Percentiles rank a stretch among this genome's conserved stretches.
phyloP scores from a whole-genome alignment of 106 monocot genomes.

The Dendrobium huoshanense region DNA sequence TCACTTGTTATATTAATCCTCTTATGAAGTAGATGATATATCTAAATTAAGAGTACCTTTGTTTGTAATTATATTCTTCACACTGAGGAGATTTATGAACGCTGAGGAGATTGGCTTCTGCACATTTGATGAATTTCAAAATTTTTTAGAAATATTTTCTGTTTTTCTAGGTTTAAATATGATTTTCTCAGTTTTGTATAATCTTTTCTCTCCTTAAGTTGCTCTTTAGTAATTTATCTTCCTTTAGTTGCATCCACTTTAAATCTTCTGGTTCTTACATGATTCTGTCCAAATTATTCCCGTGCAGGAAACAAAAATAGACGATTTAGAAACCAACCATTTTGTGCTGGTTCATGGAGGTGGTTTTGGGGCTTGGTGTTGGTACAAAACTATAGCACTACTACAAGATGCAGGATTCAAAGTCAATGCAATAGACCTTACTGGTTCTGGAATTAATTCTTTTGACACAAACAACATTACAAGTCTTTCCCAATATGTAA shows the following conservation, averaged over 20 bases:
- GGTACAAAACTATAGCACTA: constrained; percentile 91
- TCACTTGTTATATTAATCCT: neutral
- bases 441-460: constrained; percentile 77
- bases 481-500: constrained; percentile 65
- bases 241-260: neutral
- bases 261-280: neutral
- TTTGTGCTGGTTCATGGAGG: constrained; percentile 96
- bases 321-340: constrained; percentile 64
- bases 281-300: neutral
- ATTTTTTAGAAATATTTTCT: neutral
- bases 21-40: neutral
- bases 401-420: constrained; percentile 81
- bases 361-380: constrained; percentile 99
- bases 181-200: neutral
- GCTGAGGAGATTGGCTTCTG: no score
- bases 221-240: neutral
- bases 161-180: neutral
- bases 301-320: constrained; percentile 52
- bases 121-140: neutral
- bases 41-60: neutral
- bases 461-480: constrained; percentile 70
- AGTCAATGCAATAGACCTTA: constrained; percentile 76
- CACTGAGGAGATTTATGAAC: neutral
- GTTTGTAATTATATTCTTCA: neutral
- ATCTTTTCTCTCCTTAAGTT: neutral